These are phyloP conservation scores for Cutaneotrichosporon curvatum DNA, from an alignment of 1,284 basidiomycete genomes.

Conservation along the genomic window DNA sequence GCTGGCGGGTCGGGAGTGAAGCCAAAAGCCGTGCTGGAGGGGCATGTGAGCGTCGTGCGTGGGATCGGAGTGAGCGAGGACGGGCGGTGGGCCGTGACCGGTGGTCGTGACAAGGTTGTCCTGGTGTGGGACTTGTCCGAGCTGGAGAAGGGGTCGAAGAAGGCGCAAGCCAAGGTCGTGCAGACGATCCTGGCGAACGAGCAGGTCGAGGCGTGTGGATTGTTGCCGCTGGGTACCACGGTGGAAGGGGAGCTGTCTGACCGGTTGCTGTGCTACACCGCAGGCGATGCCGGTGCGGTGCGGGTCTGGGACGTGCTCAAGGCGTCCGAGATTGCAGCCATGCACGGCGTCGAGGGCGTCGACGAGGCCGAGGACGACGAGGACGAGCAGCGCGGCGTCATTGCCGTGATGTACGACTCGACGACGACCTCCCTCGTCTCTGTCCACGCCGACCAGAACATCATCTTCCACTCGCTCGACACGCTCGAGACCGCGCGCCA, in stretches of 20 bases:
- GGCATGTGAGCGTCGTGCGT: slow-evolving; percentile 82
- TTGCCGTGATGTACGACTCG: slow-evolving; percentile 52
- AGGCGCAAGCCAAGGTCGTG: slow-evolving; percentile 57
- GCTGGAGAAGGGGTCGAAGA: slow-evolving; percentile 18
- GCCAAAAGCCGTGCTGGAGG: slow-evolving; percentile 73
- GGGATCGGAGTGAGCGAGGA: slow-evolving; percentile 77
- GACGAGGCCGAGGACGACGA: slow-evolving; percentile 55
- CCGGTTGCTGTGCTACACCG: slow-evolving; percentile 67
- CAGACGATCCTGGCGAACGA: slow-evolving; percentile 82
- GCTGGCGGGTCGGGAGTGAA: slow-evolving; percentile 49
- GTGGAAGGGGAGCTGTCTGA: slow-evolving; percentile 27
- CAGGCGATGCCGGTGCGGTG: slow-evolving; percentile 75
- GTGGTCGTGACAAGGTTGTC: slow-evolving; percentile 82
- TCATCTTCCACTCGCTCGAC: slow-evolving; percentile 73
- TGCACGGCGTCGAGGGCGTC: slow-evolving; percentile 48
- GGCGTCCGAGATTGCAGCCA: slow-evolving; percentile 57
- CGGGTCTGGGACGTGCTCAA: slow-evolving; percentile 73
- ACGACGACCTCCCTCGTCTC: slow-evolving; percentile 64
- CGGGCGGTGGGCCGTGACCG: slow-evolving; percentile 78
- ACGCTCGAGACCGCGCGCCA: slow-evolving; percentile 65
- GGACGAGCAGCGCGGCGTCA: slow-evolving; percentile 57
- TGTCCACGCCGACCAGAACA: slow-evolving; percentile 95
- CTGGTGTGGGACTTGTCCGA: slow-evolving; percentile 72
- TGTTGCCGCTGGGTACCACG: slow-evolving; percentile 47
- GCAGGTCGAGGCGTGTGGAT: slow-evolving; percentile 75